Evolutionary conservation across 495 filamentous ascomycete genomes (phyloP).

Genomic region (Copromyces sp.): DNA sequence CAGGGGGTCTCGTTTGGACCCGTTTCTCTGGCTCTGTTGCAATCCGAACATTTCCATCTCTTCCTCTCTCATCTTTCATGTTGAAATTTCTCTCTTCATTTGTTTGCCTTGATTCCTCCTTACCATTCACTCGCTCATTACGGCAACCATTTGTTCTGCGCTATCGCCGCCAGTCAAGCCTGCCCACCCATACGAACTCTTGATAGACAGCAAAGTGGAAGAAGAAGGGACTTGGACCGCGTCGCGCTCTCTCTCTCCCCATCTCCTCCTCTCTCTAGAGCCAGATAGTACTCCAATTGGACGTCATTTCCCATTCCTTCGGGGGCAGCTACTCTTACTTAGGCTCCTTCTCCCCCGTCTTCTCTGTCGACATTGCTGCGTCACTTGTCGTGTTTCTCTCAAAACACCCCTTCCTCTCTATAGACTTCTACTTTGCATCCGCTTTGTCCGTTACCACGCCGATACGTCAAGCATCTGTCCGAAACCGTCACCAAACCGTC

Average conservation of each 20-base stretch:
- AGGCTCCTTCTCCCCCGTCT: not conserved
- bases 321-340: not conserved
- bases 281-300: not conserved
- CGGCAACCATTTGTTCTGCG: not conserved
- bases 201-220: not conserved
- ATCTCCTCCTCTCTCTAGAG: not conserved
- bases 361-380: not conserved
- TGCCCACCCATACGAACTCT: not conserved
- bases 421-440: not conserved
- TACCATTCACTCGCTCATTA: not conserved
- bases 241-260: not conserved
- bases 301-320: conserved; percentile 1
- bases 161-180: not conserved
- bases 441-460: not conserved
- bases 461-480: not conserved
- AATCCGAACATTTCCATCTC: not conserved
- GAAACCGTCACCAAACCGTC: not conserved
- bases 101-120: not conserved
- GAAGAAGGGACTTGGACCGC: not conserved
- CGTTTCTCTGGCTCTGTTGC: not conserved
- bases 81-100: not conserved
- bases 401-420: not conserved
- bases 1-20: not conserved
- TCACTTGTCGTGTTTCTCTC: not conserved
- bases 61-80: not conserved